Evolutionary conservation across 2,329 filamentous ascomycete species (phyloP).

Genomic region (Cytospora piceicola): DNA sequence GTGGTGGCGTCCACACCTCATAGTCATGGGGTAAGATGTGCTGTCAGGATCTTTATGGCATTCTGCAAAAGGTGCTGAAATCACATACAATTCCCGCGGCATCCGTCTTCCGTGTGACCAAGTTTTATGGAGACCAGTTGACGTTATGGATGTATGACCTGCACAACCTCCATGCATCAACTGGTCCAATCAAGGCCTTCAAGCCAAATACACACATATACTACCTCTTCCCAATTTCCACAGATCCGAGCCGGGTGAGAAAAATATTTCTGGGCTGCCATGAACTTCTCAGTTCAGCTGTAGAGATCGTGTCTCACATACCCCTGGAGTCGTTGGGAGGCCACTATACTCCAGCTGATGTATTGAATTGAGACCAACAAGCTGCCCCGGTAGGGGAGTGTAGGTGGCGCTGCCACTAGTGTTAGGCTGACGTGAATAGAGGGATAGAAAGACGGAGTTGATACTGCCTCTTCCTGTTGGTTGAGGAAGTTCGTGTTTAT

Average conservation of each 20-base stretch:
- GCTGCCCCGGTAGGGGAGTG: background rate
- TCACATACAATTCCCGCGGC: background rate
- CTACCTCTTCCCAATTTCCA: no score
- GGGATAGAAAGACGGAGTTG: background rate
- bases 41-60: background rate
- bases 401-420: background rate
- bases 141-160: background rate
- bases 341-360: background rate
- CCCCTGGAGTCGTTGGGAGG: background rate
- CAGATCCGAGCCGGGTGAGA: background rate
- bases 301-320: background rate
- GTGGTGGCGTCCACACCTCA: background rate
- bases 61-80: background rate
- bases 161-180: background rate
- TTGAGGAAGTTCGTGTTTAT: background rate
- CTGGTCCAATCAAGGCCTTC: no score
- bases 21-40: background rate
- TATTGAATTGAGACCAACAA: background rate
- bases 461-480: no score
- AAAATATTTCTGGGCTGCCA: background rate
- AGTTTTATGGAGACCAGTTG: background rate
- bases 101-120: background rate
- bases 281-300: background rate
- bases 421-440: background rate
- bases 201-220: no score